Percentiles rank a stretch among this genome's conserved stretches.
phyloP scores from a whole-genome alignment of 352 stramenopile species.

The Phytophthora quininea region DNA sequence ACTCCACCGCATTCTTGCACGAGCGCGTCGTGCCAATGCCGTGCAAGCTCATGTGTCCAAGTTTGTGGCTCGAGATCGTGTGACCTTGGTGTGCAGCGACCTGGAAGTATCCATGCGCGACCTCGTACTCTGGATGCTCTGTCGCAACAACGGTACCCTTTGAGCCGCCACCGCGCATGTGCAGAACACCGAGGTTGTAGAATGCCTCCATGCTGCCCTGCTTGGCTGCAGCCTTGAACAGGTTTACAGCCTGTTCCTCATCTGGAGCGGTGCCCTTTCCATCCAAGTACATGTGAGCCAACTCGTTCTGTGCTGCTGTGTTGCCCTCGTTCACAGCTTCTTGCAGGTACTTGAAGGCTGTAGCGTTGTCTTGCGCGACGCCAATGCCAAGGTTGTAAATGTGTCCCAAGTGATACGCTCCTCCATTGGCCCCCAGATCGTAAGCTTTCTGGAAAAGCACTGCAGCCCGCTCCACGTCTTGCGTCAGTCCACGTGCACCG shows the following conservation, averaged over 20 bases:
- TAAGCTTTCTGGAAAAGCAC: slow-evolving; percentile 79
- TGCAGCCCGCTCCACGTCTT: slow-evolving; percentile 72
- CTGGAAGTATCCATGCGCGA: slow-evolving; percentile 88
- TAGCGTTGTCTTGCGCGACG: slow-evolving; percentile 66
- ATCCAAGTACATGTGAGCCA: slow-evolving; percentile 82
- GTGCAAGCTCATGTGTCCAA: slow-evolving; percentile 88
- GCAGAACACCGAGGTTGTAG: slow-evolving; percentile 88
- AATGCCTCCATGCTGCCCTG: slow-evolving; percentile 88
- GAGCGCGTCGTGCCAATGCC: slow-evolving; percentile 80
- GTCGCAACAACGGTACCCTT: slow-evolving; percentile 20
- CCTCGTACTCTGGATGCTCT: slow-evolving; percentile 73
- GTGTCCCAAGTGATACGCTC: slow-evolving; percentile 79
- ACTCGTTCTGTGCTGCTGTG: slow-evolving; percentile 78
- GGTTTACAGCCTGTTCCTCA: slow-evolving; percentile 59
- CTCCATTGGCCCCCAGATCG: slow-evolving; percentile 68
- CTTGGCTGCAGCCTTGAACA: slow-evolving; percentile 82
- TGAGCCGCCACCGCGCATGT: slow-evolving; percentile 61
- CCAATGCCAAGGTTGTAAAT: slow-evolving; percentile 86
- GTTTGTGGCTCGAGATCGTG: slow-evolving; percentile 87
- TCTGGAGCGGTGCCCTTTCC: slow-evolving; percentile 63
- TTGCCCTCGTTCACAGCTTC: slow-evolving; percentile 82
- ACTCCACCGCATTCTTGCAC: slow-evolving; percentile 85
- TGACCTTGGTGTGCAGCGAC: slow-evolving; percentile 90
- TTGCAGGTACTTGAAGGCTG: slow-evolving; percentile 73
- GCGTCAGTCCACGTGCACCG: slow-evolving; percentile 68